Conservation (phyloP, 1,284 basidiomycete species). For the Phellinidium pouzarii region DNA sequence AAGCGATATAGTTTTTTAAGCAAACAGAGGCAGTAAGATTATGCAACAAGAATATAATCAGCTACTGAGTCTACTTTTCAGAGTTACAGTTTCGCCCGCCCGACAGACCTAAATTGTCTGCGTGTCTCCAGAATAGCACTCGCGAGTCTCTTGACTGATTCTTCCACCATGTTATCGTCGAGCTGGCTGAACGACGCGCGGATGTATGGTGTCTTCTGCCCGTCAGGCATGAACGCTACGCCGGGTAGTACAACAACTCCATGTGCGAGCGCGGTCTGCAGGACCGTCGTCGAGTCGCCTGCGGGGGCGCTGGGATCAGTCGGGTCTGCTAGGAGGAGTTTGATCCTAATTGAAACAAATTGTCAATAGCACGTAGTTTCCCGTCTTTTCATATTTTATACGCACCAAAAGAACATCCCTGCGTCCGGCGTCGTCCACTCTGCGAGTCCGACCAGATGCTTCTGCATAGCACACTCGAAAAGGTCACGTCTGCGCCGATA, state of each 20-base stretch:
- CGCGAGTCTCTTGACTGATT: slow-evolving; percentile 65
- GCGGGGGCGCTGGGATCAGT: slow-evolving; percentile 33
- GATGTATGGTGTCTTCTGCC: slow-evolving; percentile 62
- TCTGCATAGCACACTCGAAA: slow-evolving; percentile 72
- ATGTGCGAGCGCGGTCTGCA: slow-evolving; percentile 67
- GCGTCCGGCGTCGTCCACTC: slow-evolving; percentile 84
- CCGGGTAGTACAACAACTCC: slow-evolving; percentile 90
- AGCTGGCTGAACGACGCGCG: slow-evolving; percentile 76
- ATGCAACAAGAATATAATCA: no score
- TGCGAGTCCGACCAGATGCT: slow-evolving; percentile 69
- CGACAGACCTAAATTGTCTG: not conserved
- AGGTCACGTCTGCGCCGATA: slow-evolving; percentile 74
- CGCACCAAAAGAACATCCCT: slow-evolving; percentile 87
- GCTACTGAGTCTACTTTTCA: no score
- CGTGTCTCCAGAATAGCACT: slow-evolving; percentile 51
- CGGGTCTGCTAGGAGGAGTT: slow-evolving; percentile 38
- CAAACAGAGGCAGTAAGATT: no score
- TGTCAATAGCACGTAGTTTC: slow-evolving; percentile 35
- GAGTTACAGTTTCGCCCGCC: not conserved
- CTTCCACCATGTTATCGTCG: slow-evolving; percentile 63
- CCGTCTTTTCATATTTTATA: no score
- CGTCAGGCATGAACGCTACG: slow-evolving; percentile 67
- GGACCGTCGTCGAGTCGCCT: slow-evolving; percentile 72
- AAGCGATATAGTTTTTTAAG: no score
- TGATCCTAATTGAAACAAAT: slow-evolving; percentile 51